phyloP scores from a whole-genome alignment of 169 alveolate species.

The Eimeria maxima region DNA sequence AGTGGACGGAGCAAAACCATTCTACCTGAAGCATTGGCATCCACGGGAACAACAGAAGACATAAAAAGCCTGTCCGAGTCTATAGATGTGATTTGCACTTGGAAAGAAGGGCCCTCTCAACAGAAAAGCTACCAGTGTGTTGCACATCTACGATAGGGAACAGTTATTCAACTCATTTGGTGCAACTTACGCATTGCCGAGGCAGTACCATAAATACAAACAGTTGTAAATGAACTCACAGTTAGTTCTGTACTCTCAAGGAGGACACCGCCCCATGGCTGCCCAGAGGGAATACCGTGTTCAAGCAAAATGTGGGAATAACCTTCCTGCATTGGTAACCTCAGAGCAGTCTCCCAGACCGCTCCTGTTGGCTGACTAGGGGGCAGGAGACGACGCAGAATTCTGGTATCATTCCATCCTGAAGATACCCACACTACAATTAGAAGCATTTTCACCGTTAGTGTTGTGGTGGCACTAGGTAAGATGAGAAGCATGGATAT shows the following conservation, averaged over 20 bases:
- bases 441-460: too few species aligned
- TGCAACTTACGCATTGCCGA: background rate
- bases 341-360: background rate
- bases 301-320: slow-evolving; percentile 25
- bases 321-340: slow-evolving; percentile 71
- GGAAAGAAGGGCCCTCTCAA: background rate
- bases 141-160: too few species aligned
- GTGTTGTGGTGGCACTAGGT: background rate
- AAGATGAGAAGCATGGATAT: too few species aligned
- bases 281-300: background rate
- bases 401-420: slow-evolving; percentile 61
- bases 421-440: background rate
- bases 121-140: background rate
- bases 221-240: slow-evolving; percentile 15
- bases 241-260: background rate
- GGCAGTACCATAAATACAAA: background rate
- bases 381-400: slow-evolving; percentile 59
- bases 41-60: background rate
- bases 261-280: slow-evolving; percentile 56
- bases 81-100: background rate
- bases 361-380: slow-evolving; percentile 43
- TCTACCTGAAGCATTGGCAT: slow-evolving; percentile 9
- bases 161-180: too few species aligned
- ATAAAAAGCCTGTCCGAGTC: background rate
- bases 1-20: slow-evolving; percentile 38